Conservation (phyloP, 305 asterid species). For the Caryopteris hybrid region DNA sequence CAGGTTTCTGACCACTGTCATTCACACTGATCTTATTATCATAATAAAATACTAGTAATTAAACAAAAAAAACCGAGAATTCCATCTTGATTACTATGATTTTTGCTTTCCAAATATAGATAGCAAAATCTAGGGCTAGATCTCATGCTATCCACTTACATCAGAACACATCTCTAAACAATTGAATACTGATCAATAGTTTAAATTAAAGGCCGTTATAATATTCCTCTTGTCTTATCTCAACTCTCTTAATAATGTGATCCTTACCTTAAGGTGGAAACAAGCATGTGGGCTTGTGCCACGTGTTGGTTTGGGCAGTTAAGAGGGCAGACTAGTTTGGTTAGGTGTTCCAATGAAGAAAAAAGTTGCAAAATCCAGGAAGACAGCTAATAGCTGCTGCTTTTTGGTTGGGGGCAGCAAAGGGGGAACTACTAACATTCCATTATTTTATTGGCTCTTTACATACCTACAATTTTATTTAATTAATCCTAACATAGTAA, state of each 20-base stretch:
- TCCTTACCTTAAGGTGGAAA: constrained; percentile 18
- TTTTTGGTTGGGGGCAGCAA: neutral
- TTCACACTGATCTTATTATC: neutral
- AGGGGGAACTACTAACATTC: neutral
- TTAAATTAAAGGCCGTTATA: neutral
- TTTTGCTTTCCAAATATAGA: constrained; percentile 23
- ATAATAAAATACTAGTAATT: neutral
- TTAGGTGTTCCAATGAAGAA: neutral
- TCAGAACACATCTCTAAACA: constrained; percentile 3
- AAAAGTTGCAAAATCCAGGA: neutral
- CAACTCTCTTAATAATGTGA: constrained; percentile 16
- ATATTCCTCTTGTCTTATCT: constrained; percentile 1
- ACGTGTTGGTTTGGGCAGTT: constrained; percentile 21
- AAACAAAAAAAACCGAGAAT: neutral
- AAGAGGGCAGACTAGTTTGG: neutral
- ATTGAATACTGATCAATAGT: neutral
- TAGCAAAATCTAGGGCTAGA: constrained; percentile 17
- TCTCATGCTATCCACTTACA: neutral
- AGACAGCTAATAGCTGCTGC: neutral
- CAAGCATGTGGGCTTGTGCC: constrained; percentile 20
- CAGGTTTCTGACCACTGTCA: neutral
- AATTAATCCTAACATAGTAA: neutral
- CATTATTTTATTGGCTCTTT: neutral
- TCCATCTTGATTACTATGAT: constrained; percentile 6
- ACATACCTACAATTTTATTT: no score